phyloP scores from a whole-genome alignment of 1,139 yeast genomes.

The Pichia sp. region DNA sequence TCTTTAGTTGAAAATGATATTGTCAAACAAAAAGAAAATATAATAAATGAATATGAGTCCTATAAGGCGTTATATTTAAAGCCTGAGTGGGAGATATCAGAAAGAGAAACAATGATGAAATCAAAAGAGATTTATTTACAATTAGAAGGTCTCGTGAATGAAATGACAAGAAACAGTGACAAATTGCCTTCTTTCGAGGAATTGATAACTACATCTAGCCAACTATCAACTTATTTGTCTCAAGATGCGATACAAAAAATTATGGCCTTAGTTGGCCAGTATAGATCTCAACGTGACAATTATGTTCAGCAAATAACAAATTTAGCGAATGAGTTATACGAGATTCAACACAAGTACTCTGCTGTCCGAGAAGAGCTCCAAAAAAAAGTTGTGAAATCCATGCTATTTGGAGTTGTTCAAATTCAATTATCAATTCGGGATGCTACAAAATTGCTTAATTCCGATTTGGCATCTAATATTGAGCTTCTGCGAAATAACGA shows the following conservation, averaged over 20 bases:
- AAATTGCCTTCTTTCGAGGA: constrained; percentile 30
- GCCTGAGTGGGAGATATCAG: constrained; percentile 14
- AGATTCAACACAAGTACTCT: constrained; percentile 27
- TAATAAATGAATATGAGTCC: constrained; percentile 25
- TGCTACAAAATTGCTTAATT: constrained; percentile 18
- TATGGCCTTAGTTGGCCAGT: constrained; percentile 25
- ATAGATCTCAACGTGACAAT: constrained; percentile 30
- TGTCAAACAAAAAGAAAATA: constrained; percentile 19
- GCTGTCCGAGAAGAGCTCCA: constrained; percentile 26
- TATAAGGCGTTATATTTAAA: constrained; percentile 24
- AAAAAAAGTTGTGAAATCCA: constrained; percentile 23
- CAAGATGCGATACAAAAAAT: constrained; percentile 25
- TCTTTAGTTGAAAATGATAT: constrained; percentile 30
- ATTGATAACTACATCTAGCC: constrained; percentile 27
- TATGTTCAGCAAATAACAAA: constrained; percentile 31
- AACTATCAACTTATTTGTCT: constrained; percentile 27
- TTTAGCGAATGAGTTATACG: constrained; percentile 31
- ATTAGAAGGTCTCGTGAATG: constrained; percentile 23
- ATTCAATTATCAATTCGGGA: constrained; percentile 30
- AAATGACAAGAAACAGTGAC: constrained; percentile 19
- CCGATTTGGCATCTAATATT: constrained; percentile 40
- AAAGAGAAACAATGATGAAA: constrained; percentile 16
- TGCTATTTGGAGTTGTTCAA: constrained; percentile 26
- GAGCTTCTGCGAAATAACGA: constrained; percentile 40
- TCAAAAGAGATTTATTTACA: constrained; percentile 21